Conservation (phyloP, 352 stramenopile genomes). For the Phytophthora fragariae region DNA sequence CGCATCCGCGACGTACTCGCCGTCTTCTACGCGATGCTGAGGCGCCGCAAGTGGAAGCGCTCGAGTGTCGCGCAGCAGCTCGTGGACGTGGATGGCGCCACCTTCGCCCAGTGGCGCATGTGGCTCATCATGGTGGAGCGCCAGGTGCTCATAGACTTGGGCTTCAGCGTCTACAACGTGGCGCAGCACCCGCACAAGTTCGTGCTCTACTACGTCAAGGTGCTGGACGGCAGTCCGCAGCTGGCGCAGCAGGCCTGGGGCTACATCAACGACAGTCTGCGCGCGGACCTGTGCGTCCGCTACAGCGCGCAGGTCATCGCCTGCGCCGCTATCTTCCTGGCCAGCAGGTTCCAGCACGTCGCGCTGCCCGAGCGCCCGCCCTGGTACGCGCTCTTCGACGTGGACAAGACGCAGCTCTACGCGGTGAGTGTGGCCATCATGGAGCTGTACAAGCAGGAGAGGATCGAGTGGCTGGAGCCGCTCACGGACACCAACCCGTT, state of each 20-base stretch:
- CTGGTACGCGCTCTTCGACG: constrained; percentile 79
- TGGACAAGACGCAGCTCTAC: constrained; percentile 60
- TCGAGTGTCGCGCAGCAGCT: constrained; percentile 64
- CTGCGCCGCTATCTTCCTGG: constrained; percentile 91
- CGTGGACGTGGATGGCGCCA: constrained; percentile 66
- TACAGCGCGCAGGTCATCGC: constrained; percentile 87
- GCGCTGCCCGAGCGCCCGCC: constrained; percentile 61
- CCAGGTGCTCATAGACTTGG: constrained; percentile 93
- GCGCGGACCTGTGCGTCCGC: constrained; percentile 85
- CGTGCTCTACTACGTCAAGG: constrained; percentile 94
- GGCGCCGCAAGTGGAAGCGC: constrained; percentile 67
- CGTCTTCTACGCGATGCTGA: constrained; percentile 91
- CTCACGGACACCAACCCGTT: constrained; percentile 79
- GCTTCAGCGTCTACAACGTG: constrained; percentile 93
- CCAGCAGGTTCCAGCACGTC: constrained; percentile 65
- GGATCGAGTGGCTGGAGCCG: constrained; percentile 74
- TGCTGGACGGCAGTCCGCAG: constrained; percentile 73
- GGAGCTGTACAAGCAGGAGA: constrained; percentile 64
- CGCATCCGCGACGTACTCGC: constrained; percentile 84
- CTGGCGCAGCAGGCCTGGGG: constrained; percentile 89
- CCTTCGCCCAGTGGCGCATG: constrained; percentile 78
- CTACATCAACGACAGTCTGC: constrained; percentile 93
- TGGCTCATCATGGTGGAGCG: constrained; percentile 91
- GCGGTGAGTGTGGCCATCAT: constrained; percentile 63
- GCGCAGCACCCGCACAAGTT: constrained; percentile 95